Evolutionary conservation across 2,329 filamentous ascomycete species (phyloP).

Genomic region (Aspergillus fumigatus): DNA sequence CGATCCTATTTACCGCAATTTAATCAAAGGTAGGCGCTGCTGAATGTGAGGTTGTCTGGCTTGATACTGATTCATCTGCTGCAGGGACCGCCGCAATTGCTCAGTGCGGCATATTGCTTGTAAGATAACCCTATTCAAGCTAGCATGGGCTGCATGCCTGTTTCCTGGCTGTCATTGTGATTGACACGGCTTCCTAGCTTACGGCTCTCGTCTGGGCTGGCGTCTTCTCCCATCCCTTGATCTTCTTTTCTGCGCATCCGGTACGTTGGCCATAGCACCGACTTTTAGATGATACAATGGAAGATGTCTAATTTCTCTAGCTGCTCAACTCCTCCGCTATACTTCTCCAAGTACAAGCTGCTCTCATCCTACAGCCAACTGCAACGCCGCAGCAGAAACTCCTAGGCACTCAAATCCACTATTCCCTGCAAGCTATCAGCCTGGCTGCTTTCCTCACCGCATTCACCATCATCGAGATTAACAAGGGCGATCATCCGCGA

Average conservation of each 20-base stretch:
- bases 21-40: conserved; percentile 62
- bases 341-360: conserved; percentile 70
- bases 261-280: conserved; percentile 52
- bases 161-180: neutral
- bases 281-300: neutral
- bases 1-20: conserved; percentile 63
- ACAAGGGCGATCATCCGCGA: conserved; percentile 67
- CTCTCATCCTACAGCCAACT: conserved; percentile 84
- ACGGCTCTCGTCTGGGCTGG: conserved; percentile 71
- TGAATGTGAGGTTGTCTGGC: neutral
- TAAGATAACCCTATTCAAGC: conserved; percentile 28
- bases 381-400: conserved; percentile 70
- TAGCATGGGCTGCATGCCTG: neutral
- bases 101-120: conserved; percentile 71
- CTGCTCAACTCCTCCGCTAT: conserved; percentile 61
- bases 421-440: conserved; percentile 59
- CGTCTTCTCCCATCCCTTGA: conserved; percentile 65
- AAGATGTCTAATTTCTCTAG: conserved; percentile 20
- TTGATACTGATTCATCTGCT: neutral
- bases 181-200: conserved; percentile 44
- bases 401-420: conserved; percentile 61
- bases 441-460: conserved; percentile 36
- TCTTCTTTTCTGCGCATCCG: conserved; percentile 85
- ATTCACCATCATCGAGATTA: conserved; percentile 54
- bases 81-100: conserved; percentile 78